phyloP scores from a whole-genome alignment of 768 basidiomycete genomes.

The Infundibulicybe gibba region DNA sequence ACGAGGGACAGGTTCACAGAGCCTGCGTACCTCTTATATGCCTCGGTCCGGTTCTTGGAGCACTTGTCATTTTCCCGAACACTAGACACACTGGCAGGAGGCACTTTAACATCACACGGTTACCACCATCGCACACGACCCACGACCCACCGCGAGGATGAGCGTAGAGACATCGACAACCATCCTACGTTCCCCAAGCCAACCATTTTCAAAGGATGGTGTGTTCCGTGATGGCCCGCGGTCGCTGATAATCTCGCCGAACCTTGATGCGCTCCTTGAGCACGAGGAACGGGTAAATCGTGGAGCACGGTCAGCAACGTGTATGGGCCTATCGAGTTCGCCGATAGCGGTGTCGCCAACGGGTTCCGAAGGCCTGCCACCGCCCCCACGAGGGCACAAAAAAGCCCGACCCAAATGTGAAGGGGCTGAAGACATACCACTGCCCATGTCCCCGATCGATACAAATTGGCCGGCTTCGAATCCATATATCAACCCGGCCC shows the following conservation, averaged over 20 bases:
- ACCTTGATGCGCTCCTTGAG: slow-evolving; percentile 57
- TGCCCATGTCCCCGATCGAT: slow-evolving; percentile 7
- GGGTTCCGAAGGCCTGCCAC: slow-evolving; percentile 45
- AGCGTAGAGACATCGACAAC: background rate
- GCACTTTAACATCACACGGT: too few species aligned
- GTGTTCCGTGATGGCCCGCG: slow-evolving; percentile 7
- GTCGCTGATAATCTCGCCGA: slow-evolving; percentile 49
- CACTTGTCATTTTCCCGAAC: too few species aligned
- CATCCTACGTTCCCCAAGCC: background rate
- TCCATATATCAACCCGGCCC: slow-evolving; percentile 46
- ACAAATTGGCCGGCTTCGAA: slow-evolving; percentile 20
- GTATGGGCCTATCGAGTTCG: slow-evolving; percentile 3
- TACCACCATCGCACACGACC: too few species aligned
- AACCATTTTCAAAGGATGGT: background rate
- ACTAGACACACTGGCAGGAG: too few species aligned
- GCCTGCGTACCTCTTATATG: too few species aligned
- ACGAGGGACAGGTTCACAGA: too few species aligned
- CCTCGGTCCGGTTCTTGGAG: too few species aligned
- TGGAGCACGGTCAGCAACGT: slow-evolving; percentile 6
- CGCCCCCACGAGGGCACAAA: slow-evolving; percentile 29
- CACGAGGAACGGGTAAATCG: slow-evolving; percentile 48
- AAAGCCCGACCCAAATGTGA: slow-evolving; percentile 6
- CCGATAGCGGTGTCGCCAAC: slow-evolving; percentile 24
- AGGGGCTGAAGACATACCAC: slow-evolving; percentile 8
- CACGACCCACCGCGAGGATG: background rate